These are phyloP conservation scores for Coniella lustricola DNA, from an alignment of 2,329 filamentous ascomycete genomes.

Conservation along the genomic window DNA sequence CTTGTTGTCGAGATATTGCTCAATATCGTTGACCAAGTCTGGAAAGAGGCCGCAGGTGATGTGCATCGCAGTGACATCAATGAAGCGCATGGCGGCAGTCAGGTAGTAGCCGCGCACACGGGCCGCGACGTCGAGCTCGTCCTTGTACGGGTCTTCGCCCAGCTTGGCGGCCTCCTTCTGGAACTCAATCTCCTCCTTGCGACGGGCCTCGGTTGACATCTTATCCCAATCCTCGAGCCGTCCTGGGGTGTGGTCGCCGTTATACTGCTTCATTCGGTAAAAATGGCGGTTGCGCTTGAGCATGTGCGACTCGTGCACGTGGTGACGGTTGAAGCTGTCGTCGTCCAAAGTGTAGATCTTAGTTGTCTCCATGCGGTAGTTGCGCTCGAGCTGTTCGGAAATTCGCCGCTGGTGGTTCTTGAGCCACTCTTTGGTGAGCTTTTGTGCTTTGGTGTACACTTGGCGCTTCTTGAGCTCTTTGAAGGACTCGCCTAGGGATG, in stretches of 20 bases:
- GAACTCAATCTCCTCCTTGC: constrained; percentile 36
- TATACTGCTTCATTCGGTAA: constrained; percentile 39
- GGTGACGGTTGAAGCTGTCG: constrained; percentile 39
- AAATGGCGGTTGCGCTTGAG: constrained; percentile 43
- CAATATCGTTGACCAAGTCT: constrained; percentile 32
- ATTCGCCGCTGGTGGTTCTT: constrained; percentile 31
- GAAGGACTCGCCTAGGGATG: constrained; percentile 41
- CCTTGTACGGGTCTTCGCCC: constrained; percentile 48
- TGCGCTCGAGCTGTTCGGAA: constrained; percentile 30
- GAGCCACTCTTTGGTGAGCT: constrained; percentile 39
- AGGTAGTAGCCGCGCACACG: constrained; percentile 64
- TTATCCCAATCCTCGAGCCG: constrained; percentile 33
- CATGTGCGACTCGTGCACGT: constrained; percentile 37
- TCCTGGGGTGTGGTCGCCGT: constrained; percentile 22
- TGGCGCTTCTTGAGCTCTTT: constrained; percentile 37
- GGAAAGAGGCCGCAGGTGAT: constrained; percentile 44
- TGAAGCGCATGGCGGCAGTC: constrained; percentile 57
- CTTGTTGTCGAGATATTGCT: constrained; percentile 35
- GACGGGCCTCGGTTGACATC: constrained; percentile 42
- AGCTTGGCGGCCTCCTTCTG: constrained; percentile 39
- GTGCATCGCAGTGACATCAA: constrained; percentile 46
- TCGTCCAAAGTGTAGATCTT: constrained; percentile 53
- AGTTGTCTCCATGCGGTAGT: constrained; percentile 46
- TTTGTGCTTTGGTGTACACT: constrained; percentile 41
- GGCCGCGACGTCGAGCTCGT: constrained; percentile 55